Evolutionary conservation across 2,329 filamentous ascomycete species (phyloP), one percentile per base, ranked within the genome.

Genomic region (Clathrospora elynae): DNA sequence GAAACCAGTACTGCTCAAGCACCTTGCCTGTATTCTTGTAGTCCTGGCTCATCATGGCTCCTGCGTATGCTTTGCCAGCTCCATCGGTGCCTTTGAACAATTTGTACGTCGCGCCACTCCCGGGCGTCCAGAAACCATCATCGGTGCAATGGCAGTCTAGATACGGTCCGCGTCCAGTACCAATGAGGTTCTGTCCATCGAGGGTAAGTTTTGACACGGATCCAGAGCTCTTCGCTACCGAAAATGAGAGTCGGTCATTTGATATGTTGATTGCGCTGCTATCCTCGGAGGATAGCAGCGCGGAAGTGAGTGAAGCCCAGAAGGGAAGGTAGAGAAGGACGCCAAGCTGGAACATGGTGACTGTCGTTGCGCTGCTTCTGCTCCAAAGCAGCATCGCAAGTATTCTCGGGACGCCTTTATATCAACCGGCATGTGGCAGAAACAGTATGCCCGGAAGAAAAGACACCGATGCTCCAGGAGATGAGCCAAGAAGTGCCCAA

Each of bases 1-100:
- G 66, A 53, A 85, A 85, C 79, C 80, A 85, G 62, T 84, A 85
- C 56, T 85, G 82, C 55, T 85, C 77, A 11, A 86, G 70, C 5
- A 78, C 57, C 56, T 85, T 81, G 2, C 81, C 80, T 0, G 81
- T 84, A 0, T 74, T 70, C 0, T 75, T 71, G 55, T 83, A 84
- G 0, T 74, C 78, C 45, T 85, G 80, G 32, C 77, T 78, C 74
- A 85, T 78, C 28, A 78, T 72, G 20, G 84, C 76, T 2, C 82
- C 81, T 3, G 75, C 81, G 58, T 83, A 85, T 5, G 73, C 59
- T 0, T 73, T 78, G 1, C 76, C 75, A 0, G 71, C 72, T 1
- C 70, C 70, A 61, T 83, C 79, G 6, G 66, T 71, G 10, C 79
- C 79, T 12, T 74, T 69, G 47, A 80, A 76, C 5, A 83, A 69